Base-by-base conservation (phyloP, 352 stramenopile genomes). In the Phytophthora fragariaefolia region DNA sequence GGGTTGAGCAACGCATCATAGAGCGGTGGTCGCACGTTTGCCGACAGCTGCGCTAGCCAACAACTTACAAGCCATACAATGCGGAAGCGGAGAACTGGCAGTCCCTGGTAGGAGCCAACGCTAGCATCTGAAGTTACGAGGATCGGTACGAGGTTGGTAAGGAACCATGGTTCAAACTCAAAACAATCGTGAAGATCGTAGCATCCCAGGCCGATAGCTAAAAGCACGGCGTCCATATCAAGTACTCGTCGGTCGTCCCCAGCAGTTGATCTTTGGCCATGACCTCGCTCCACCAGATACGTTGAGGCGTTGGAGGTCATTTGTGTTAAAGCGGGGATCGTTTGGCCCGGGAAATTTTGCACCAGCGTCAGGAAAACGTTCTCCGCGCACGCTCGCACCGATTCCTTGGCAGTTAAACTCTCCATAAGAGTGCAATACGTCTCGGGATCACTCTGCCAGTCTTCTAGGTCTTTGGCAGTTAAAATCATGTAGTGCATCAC, bases 161-260 rank as follows among this genome's bases (percentile, higher is more conserved):
- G 70, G 56, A 95, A 96, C 85, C 87, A 95, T 7, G 83, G 89
- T 66, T 95, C 87, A 67, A 96, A 96, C 18, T 95, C 87, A 43
- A 96, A 95, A 46, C 81, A 85, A 40, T 94, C 84, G 66, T 96
- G 87, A 6, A 96, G 82, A 55, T 95, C 87, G 66, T 95, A 96
- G 64, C 85, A 95, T 17, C 87, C 83, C 10, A 95, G 64, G 2
- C 89, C 89, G 45, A 93, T 85, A 24, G 87, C 87, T 22, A 96
- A 73, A 49, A 96, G 76, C 51, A 96, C 77, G 2, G 89, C 84
- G 64, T 96, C 89, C 18, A 85, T 81, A 20, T 92, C 81, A 8
- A 95, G 58, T 56, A 90, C 45, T 6, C 68, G 73, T 18, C 47
- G 49, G 28, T 85, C 75, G 47, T 81, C 66, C 18, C 42, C 49